A percentile compares a stretch with the other conserved stretches of the same genome.
Conservation (phyloP, 2,329 filamentous ascomycete genomes). For the Fusarium tanahbumbuense region DNA sequence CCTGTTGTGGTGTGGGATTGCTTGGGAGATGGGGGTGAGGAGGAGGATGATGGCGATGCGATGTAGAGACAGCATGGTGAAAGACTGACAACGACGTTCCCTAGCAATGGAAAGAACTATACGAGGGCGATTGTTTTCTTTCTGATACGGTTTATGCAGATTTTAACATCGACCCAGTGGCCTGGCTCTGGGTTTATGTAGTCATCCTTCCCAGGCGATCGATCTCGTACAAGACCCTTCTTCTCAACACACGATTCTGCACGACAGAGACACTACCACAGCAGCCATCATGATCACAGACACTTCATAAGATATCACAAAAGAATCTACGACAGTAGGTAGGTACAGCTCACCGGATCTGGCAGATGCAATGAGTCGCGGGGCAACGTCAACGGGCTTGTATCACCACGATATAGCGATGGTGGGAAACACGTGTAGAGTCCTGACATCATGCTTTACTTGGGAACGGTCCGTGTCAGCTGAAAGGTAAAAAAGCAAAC, state of each 20-base stretch:
- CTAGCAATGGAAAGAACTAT: fast-evolving
- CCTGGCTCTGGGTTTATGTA: slow-evolving; percentile 34
- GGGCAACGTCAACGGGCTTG: slow-evolving; percentile 10
- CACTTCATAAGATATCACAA: too few species aligned
- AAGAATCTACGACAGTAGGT: too few species aligned
- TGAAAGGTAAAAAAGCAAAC: slow-evolving; percentile 1
- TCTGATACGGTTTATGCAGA: neutral
- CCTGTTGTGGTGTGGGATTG: slow-evolving; percentile 1
- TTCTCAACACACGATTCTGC: slow-evolving; percentile 3
- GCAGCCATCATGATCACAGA: too few species aligned
- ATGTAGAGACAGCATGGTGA: neutral
- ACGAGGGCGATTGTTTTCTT: fast-evolving
- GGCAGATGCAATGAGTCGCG: slow-evolving; percentile 4
- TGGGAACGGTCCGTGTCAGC: neutral
- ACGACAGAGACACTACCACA: neutral
- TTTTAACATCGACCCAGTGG: neutral
- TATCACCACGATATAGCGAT: slow-evolving; percentile 2
- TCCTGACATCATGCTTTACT: neutral
- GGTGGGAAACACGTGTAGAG: neutral
- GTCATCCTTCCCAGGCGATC: slow-evolving; percentile 8
- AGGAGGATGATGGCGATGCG: neutral
- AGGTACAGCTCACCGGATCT: slow-evolving; percentile 2
- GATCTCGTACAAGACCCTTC: slow-evolving; percentile 6
- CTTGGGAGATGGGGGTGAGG: neutral
- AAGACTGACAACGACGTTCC: neutral